These are phyloP conservation scores for Rosellinia necatrix DNA, from an alignment of 2,329 filamentous ascomycete genomes.

Conservation along the genomic window DNA sequence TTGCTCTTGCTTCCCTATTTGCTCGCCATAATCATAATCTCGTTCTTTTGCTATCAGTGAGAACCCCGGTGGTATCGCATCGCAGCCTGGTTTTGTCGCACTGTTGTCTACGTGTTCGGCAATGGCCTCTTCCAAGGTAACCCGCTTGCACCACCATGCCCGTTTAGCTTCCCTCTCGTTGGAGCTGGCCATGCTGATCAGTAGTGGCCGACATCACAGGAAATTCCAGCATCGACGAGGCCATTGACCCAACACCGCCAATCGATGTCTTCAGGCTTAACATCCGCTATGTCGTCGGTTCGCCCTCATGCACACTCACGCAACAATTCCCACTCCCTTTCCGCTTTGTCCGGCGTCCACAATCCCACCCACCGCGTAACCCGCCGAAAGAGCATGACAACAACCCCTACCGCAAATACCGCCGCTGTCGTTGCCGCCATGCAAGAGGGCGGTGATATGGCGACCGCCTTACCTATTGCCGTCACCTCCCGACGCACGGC, in stretches of 20 bases:
- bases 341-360: slow-evolving; percentile 74
- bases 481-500: slow-evolving; percentile 67
- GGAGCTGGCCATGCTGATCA: slow-evolving; percentile 46
- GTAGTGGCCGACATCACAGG: slow-evolving; percentile 48
- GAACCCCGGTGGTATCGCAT: slow-evolving; percentile 18
- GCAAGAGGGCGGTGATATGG: slow-evolving; percentile 66
- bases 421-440: slow-evolving; percentile 76
- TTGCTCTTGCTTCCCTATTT: slow-evolving; percentile 26
- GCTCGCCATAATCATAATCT: slow-evolving; percentile 23
- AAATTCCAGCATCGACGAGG: slow-evolving; percentile 68
- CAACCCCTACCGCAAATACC: slow-evolving; percentile 71
- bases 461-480: slow-evolving; percentile 61
- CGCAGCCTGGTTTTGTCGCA: slow-evolving; percentile 33
- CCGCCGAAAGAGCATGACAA: slow-evolving; percentile 91
- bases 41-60: slow-evolving; percentile 13
- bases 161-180: slow-evolving; percentile 33
- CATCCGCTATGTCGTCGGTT: slow-evolving; percentile 61
- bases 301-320: slow-evolving; percentile 69
- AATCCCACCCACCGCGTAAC: slow-evolving; percentile 85
- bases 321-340: slow-evolving; percentile 79
- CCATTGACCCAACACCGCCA: slow-evolving; percentile 68
- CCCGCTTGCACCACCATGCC: slow-evolving; percentile 32
- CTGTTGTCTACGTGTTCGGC: slow-evolving; percentile 43
- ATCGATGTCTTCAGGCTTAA: slow-evolving; percentile 60
- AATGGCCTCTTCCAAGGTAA: slow-evolving; percentile 69